Evolutionary conservation across 176 grass and related monocot genomes (phyloP).

Genomic region (Paspalum vaginatum): DNA sequence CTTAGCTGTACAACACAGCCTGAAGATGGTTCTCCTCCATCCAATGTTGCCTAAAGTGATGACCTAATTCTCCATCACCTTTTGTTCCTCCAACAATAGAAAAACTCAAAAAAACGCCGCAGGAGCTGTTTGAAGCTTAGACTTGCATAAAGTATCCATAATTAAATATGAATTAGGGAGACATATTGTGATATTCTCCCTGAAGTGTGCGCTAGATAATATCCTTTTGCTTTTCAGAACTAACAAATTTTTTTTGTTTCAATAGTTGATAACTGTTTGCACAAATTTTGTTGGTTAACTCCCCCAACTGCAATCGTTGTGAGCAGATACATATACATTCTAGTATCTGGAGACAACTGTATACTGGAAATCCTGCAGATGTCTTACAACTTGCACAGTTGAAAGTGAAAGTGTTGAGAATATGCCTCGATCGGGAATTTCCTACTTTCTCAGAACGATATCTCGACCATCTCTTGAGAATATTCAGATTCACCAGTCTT

Average conservation of each 20-base stretch:
- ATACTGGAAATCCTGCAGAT: conserved; percentile 4
- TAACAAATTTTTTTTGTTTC: neutral
- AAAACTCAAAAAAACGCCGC: conserved; percentile 13
- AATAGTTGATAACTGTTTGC: neutral
- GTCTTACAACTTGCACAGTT: conserved; percentile 35
- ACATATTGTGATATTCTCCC: neutral
- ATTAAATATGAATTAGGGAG: conserved; percentile 7
- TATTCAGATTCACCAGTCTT: conserved; percentile 44
- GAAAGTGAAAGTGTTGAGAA: conserved; percentile 30
- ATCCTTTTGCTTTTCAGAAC: conserved; percentile 25
- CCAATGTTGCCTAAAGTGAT: conserved; percentile 39
- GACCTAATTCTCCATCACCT: conserved; percentile 30
- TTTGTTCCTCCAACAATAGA: conserved; percentile 39
- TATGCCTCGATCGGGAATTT: conserved; percentile 49
- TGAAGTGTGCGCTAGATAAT: neutral
- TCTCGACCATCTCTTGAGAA: conserved; percentile 47
- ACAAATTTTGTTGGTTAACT: conserved; percentile 17
- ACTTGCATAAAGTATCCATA: conserved; percentile 21
- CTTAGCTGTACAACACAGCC: conserved; percentile 42
- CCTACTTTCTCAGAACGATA: conserved; percentile 29
- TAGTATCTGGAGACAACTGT: conserved; percentile 14
- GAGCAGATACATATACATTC: conserved; percentile 6
- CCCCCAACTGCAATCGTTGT: conserved; percentile 7
- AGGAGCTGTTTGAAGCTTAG: conserved; percentile 17
- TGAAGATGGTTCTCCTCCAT: conserved; percentile 47